Base-by-base conservation (phyloP, 2,329 filamentous ascomycete species). In the Aphanocladium album region DNA sequence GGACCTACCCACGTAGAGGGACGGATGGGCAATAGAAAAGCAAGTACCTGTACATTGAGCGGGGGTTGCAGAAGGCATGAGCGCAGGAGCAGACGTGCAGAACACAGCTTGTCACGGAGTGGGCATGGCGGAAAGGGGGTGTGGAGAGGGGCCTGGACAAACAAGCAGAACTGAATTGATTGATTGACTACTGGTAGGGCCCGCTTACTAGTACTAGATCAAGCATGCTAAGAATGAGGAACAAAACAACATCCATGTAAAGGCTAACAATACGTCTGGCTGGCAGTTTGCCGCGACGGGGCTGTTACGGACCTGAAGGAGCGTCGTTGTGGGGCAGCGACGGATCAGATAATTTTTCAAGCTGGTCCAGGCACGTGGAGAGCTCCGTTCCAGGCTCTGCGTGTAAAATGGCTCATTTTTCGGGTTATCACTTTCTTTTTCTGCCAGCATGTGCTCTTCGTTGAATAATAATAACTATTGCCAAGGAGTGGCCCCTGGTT, bases 271-370 rank as follows among this genome's bases (percentile, higher is more conserved):
- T 8, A 8, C n/a, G n/a, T 5, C 43, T 39, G 12, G 35, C 9
- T 47, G n/a, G n/a, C 43, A 21, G n/a, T 21, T 11, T 47, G 43
- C 19, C n/a, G 43, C n/a, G 47, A 30, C 27, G 37, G 53, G 52
- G 51, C 30, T 51, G 53, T 53, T 25, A 16, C 35, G 35, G 35
- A 39, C 35, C 35, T 39, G 35, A 39, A 17, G 35, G 30, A 30
- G 35, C 35, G 11, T 39, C 35, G 35, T n/a, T 21, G 62, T 58
- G 60, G 64, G 63, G 61, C 66, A 16, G 12, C 30, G 46, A 69
- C 68, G 71, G 72, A 74, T 74, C 72, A 72, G 72, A 74, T 74
- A 74, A 74, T 70, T 68, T 64, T 67, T 4, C 17, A 9, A 17
- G 19, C 16, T 17, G 19, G 41, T 46, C 41, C 16, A 19, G 53